Evolutionary conservation across 805 yeast genomes (phyloP).

Genomic region (Candida adriatica): DNA sequence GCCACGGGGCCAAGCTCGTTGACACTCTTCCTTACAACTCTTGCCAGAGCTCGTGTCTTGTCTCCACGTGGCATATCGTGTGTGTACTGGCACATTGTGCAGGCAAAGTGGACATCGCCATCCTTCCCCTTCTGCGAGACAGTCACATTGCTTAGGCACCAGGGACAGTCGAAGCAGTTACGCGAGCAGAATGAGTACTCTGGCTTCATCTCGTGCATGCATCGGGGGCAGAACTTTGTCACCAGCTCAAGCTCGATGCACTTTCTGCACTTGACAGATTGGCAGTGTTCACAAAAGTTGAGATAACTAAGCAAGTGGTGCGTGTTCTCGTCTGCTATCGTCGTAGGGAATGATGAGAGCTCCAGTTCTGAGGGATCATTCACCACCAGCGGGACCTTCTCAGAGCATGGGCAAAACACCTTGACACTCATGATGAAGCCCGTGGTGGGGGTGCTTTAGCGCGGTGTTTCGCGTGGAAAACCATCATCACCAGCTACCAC

Average conservation of each 20-base stretch:
- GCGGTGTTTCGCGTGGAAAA: background rate
- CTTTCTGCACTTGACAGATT: constrained; percentile 22
- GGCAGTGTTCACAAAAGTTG: constrained; percentile 20
- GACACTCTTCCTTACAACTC: constrained; percentile 9
- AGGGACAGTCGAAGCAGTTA: constrained; percentile 24
- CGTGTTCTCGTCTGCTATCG: constrained; percentile 16
- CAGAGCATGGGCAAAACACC: constrained; percentile 25
- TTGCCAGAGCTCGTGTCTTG: constrained; percentile 13
- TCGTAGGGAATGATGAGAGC: constrained; percentile 18
- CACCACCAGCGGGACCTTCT: constrained; percentile 10
- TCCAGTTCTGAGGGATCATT: constrained; percentile 4
- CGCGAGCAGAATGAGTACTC: constrained; percentile 20
- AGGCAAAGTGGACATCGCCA: constrained; percentile 8
- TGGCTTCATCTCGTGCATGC: constrained; percentile 21
- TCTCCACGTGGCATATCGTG: constrained; percentile 11
- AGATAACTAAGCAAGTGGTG: constrained; percentile 13
- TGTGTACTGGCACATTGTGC: constrained; percentile 14
- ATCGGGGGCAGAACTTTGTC: constrained; percentile 22
- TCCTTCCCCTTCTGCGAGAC: constrained; percentile 7
- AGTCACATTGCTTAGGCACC: constrained; percentile 12
- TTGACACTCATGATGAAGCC: background rate
- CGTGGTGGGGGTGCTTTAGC: background rate
- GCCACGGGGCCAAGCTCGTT: constrained; percentile 3
- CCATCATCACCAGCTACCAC: background rate
- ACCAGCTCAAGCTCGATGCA: constrained; percentile 22